These are phyloP conservation scores for Monosporascus sp. DNA, from an alignment of 2,329 filamentous ascomycete genomes.

Conservation along the genomic window DNA sequence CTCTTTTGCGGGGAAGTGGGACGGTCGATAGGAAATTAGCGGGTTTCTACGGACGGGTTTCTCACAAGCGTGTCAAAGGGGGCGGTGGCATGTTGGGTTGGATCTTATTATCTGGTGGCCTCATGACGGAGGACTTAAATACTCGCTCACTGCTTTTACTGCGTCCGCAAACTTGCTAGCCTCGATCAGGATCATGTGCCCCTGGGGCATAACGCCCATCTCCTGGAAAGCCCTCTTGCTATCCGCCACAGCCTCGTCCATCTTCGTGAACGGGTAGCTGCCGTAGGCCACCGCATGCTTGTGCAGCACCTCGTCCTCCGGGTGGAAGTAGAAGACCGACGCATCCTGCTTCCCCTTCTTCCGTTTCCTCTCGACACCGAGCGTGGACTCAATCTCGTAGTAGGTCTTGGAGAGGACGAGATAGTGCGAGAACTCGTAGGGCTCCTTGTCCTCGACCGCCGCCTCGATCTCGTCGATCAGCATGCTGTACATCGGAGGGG, in stretches of 20 bases:
- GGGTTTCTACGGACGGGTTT: neutral
- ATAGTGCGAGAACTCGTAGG: conserved; percentile 91
- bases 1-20: neutral
- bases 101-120: conserved; percentile 8
- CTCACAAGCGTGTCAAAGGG: neutral
- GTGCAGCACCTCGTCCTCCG: conserved; percentile 87
- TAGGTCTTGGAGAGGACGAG: conserved; percentile 91
- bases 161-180: conserved; percentile 69
- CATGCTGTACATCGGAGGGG: conserved; percentile 93
- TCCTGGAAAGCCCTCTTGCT: conserved; percentile 95
- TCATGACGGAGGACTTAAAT: conserved; percentile 52
- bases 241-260: conserved; percentile 77
- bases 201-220: conserved; percentile 77
- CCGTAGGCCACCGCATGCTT: conserved; percentile 67
- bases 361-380: conserved; percentile 64
- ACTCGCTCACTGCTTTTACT: conserved; percentile 71
- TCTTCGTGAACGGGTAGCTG: conserved; percentile 73
- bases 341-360: conserved; percentile 63
- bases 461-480: conserved; percentile 85
- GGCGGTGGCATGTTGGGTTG: neutral
- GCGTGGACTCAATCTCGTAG: conserved; percentile 74
- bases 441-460: conserved; percentile 84
- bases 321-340: conserved; percentile 84
- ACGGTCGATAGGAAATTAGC: neutral
- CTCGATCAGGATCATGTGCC: conserved; percentile 84